These are phyloP conservation scores for Cryptococcus amylolentus DNA, from an alignment of 1,284 basidiomycete species.

Conservation along the genomic window DNA sequence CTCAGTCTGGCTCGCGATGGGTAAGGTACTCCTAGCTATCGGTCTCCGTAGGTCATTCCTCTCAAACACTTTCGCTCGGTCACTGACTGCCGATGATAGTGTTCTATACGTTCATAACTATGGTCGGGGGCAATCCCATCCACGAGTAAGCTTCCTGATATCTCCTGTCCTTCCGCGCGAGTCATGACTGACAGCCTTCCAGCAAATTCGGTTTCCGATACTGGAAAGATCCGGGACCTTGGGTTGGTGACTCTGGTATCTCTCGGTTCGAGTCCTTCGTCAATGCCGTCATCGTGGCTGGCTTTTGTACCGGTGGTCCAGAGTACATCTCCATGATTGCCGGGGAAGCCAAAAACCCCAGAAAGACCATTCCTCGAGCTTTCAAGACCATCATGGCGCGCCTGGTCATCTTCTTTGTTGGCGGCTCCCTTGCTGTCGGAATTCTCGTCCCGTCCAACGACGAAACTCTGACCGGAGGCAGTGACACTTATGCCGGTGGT, in stretches of 20 bases:
- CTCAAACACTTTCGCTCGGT: no score
- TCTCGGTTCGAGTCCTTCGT: constrained; percentile 18
- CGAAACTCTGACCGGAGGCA: constrained; percentile 9
- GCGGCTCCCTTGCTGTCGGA: constrained; percentile 32
- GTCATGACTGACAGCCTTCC: not conserved
- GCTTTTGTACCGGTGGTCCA: constrained; percentile 17
- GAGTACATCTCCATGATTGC: constrained; percentile 32
- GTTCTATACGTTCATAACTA: constrained; percentile 56
- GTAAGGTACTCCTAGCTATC: constrained; percentile 34
- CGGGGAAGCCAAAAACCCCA: constrained; percentile 26
- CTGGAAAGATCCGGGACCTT: constrained; percentile 18
- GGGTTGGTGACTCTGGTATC: constrained; percentile 9
- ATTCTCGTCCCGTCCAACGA: constrained; percentile 24
- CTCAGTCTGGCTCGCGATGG: constrained; percentile 34
- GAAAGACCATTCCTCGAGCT: constrained; percentile 34
- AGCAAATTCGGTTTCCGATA: constrained; percentile 19
- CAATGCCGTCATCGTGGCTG: constrained; percentile 36
- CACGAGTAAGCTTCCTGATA: constrained; percentile 12
- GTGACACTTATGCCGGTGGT: constrained; percentile 18
- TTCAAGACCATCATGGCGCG: constrained; percentile 36
- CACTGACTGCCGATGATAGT: constrained; percentile 37
- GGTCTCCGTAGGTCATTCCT: constrained; percentile 14
- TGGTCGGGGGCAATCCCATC: constrained; percentile 18
- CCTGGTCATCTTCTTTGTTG: constrained; percentile 39
- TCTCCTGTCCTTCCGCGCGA: no score